These are phyloP conservation scores for Phyllosticta ampelicida DNA, from an alignment of 2,329 filamentous ascomycete species.

Conservation along the genomic window DNA sequence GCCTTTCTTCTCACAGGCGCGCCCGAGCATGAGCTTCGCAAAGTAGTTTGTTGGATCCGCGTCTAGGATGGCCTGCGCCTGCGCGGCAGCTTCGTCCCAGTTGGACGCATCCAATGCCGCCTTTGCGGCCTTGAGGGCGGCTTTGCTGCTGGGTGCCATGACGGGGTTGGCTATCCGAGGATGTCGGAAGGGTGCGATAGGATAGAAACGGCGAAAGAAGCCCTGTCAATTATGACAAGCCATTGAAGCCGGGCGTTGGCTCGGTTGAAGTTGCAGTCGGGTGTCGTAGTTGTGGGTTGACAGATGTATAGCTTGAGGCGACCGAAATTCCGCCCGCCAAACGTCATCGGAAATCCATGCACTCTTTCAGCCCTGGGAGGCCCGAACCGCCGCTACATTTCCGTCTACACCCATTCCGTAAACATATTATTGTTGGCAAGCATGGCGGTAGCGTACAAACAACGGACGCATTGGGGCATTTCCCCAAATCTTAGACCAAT, in stretches of 20 bases:
- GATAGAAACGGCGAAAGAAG: too few species aligned
- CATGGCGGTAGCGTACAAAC: too few species aligned
- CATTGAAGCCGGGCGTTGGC: not conserved
- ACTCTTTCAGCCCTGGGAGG: slow-evolving; percentile 4
- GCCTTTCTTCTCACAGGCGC: slow-evolving; percentile 68
- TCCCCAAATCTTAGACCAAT: too few species aligned
- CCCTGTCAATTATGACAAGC: not conserved
- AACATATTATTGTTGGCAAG: too few species aligned
- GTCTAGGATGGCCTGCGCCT: slow-evolving; percentile 58
- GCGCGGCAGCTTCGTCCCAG: slow-evolving; percentile 62
- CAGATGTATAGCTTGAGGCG: not conserved
- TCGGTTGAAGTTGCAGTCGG: not conserved
- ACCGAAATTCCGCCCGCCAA: not conserved
- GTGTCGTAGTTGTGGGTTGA: too few species aligned
- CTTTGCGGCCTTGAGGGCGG: slow-evolving; percentile 70
- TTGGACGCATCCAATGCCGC: slow-evolving; percentile 67
- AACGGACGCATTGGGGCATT: too few species aligned
- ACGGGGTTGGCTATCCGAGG: too few species aligned
- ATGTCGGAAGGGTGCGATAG: too few species aligned
- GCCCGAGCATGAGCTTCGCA: slow-evolving; percentile 81
- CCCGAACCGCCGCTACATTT: not conserved
- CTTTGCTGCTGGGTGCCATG: slow-evolving; percentile 44
- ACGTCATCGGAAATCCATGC: slow-evolving; percentile 3
- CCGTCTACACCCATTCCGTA: too few species aligned
- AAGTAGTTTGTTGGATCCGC: slow-evolving; percentile 73